A percentile compares a stretch with the other conserved stretches of the same genome.
phyloP scores from a whole-genome alignment of 208 protist species.

The Leishmania lainsoni region DNA sequence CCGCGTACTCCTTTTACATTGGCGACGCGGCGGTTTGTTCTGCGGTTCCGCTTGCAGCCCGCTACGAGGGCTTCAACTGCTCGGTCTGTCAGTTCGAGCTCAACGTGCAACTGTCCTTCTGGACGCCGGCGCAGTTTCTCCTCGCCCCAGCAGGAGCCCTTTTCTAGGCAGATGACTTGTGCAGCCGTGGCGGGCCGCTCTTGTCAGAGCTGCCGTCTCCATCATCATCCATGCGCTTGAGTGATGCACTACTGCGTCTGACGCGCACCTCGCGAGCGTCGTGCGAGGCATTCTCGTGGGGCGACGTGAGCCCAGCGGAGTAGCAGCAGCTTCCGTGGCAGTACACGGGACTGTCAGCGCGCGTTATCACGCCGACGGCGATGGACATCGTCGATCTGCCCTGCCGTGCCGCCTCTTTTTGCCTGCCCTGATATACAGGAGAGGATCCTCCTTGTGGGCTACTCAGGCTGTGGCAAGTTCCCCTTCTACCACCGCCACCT shows the following conservation, averaged over 20 bases:
- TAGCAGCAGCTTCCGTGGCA: constrained; percentile 43
- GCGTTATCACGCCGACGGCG: constrained; percentile 24
- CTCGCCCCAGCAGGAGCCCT: constrained; percentile 10
- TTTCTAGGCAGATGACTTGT: constrained; percentile 15
- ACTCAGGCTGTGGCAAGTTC: constrained; percentile 88
- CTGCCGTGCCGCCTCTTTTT: constrained; percentile 28
- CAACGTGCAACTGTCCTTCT: constrained; percentile 86
- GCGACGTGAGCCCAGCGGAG: constrained; percentile 52
- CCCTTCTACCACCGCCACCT: constrained; percentile 90
- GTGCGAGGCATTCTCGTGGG: constrained; percentile 40
- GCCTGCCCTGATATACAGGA: constrained; percentile 47
- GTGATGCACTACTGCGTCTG: constrained; percentile 6
- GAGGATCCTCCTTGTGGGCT: constrained; percentile 88
- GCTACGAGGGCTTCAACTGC: constrained; percentile 93
- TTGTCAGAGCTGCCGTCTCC: background rate
- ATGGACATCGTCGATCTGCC: constrained; percentile 10
- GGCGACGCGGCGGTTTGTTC: constrained; percentile 93
- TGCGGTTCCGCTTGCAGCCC: constrained; percentile 50
- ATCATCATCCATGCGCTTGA: constrained; percentile 15
- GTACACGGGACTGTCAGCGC: constrained; percentile 47
- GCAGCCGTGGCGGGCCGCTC: background rate
- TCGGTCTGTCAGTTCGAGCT: constrained; percentile 90
- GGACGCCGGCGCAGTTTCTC: constrained; percentile 93
- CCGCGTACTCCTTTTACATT: constrained; percentile 81
- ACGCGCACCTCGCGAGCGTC: constrained; percentile 1